Conservation (phyloP, 441 rosid genomes). For the Croton laevigatus region DNA sequence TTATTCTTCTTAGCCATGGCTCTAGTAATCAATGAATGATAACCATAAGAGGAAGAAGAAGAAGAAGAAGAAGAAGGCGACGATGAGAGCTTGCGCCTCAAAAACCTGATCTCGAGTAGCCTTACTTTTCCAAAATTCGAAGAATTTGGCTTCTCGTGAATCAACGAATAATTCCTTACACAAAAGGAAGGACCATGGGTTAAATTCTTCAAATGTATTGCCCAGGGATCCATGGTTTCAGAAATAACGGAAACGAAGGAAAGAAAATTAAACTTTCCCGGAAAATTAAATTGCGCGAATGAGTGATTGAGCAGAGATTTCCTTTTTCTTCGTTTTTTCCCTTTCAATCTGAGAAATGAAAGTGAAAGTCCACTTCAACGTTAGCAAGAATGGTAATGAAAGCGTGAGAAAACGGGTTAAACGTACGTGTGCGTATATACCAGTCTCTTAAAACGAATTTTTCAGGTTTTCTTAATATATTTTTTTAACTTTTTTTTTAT, state of each 20-base stretch:
- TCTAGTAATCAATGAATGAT: constrained; percentile 41
- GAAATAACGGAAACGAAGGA: constrained; percentile 2
- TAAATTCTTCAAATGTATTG: constrained; percentile 50
- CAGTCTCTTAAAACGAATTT: too few relatives aligned
- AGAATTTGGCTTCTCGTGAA: constrained; percentile 32
- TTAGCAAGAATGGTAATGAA: constrained; percentile 1
- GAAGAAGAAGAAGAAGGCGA: constrained; percentile 17
- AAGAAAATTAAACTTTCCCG: not conserved
- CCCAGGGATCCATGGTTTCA: constrained; percentile 54
- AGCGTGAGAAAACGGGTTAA: not conserved
- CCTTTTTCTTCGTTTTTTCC: not conserved
- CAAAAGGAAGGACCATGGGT: constrained; percentile 39
- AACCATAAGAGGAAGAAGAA: constrained; percentile 21
- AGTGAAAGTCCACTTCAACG: not conserved
- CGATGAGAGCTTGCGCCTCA: constrained; percentile 28
- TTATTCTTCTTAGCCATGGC: constrained; percentile 74
- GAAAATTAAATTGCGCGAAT: constrained; percentile 18
- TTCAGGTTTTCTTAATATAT: too few relatives aligned
- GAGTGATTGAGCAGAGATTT: constrained; percentile 4
- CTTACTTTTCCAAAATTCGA: constrained; percentile 33
- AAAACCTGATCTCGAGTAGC: constrained; percentile 43
- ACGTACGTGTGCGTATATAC: too few relatives aligned
- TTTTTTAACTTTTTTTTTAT: too few relatives aligned
- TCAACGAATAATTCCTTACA: constrained; percentile 25
- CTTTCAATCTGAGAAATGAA: not conserved